Evolutionary conservation across 345 rosid genomes (phyloP), one percentile per base, ranked within the genome.

Genomic region (Cochlearia excelsa): DNA sequence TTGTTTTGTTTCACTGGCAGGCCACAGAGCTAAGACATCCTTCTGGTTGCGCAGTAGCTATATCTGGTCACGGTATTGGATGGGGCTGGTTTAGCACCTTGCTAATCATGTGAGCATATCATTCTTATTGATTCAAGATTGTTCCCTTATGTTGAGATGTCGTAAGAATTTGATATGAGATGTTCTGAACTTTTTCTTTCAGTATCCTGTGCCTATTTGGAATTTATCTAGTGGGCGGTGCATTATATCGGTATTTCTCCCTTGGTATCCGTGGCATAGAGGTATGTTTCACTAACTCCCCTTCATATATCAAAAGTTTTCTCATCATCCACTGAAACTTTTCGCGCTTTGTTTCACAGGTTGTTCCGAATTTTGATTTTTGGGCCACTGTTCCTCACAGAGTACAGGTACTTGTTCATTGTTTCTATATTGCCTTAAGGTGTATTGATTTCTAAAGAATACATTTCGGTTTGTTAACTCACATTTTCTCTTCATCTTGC

Each of bases 41-140:
- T 67, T 78, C 97, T 9, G 99, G 90, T 53, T 93, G 97, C 68
- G 92, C 86, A 46, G 72, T 72, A 43, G 69, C 83, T 59, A 65
- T 76, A 65, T 70, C 85, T 6, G 63, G 75, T 57, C 78, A 73
- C 61, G 80, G 88, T 41, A 66, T 61, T 58, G 95, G 92, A 70
- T 84, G 80, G 95, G 90, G 95, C 34, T 93, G 87, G 99, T 82
- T 90, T 52, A 77, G 85, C 55, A 74, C 75, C 69, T 71, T 90
- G 59, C 41, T 87, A 28, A 70, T 70, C 40, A 70, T 82, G 99
- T 90, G 70, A 77, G 81, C 35, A 44, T 52, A 66, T 61, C 27
- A 42, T 44, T 56, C 30, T 41, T 54, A 38, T 26, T 47, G 10
- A 34, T 31, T 35, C 3, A 9, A 6, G 31, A 58, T 35, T 23